Evolutionary conservation across 225 moss, liverwort and hornwort genomes (phyloP), one percentile per base, ranked within the genome.

Genomic region (Ulota crispa): DNA sequence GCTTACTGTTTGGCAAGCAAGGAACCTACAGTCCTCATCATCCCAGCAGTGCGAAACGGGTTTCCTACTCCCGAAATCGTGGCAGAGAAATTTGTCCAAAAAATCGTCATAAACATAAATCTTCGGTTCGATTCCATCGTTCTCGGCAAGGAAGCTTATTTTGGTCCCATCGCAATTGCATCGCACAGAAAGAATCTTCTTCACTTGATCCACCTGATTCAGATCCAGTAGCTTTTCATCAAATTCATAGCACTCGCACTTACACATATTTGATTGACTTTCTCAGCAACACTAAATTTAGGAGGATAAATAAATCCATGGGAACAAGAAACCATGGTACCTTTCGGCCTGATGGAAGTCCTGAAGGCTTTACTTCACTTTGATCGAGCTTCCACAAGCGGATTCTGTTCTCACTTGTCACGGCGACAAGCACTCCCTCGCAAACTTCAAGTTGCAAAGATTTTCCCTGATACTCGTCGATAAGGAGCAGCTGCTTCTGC

Each of bases 11-110:
- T 96, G 92, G 72, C 96, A 99, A 24, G 91, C 92, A 65, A 99
- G 85, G n/a, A 99, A 81, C 85, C 89, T 85, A 27, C 82, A 83
- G 60, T 94, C 94, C 84, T 85, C 85, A 63, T 80, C 92, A 88
- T 96, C 99, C 99, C 99, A 99, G 60, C 89, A 94, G 85, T 94
- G 93, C 57, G 93, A 89, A 50, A 90, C 66, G 61, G 92, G 92
- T 74, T 84, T 84, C 74, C 60, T 87, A 52, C 82, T 88, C 87
- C 87, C 92, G 73, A 96, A 93, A 63, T 94, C 88, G 74, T 90
- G 86, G 60, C 70, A 78, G 16, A 94, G 87, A 36, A 93, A 85
- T 76, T 91, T 99, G 76, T 99, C 96, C 68, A 90, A 77, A 74
- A 72, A 81, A 50, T 88, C 91, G 30, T 99, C 99, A 64, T 96